phyloP scores from a whole-genome alignment of 352 stramenopile genomes.

The Phytophthora idaei region DNA sequence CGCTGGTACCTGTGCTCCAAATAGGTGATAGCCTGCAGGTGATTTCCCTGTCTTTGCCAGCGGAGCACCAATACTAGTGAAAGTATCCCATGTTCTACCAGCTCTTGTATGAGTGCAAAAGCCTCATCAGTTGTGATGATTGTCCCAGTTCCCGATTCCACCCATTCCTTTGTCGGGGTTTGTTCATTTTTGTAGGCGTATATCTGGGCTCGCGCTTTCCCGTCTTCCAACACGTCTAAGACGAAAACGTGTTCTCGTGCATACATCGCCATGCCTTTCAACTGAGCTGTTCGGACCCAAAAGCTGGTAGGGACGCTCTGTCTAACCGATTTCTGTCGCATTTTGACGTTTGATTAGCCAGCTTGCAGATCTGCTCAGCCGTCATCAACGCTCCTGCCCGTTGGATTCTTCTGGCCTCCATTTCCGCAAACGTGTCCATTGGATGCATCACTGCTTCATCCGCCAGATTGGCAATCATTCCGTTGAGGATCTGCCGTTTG shows the following conservation, averaged over 20 bases:
- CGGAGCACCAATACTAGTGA: no score
- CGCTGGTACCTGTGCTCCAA: no score
- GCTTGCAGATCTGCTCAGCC: background rate
- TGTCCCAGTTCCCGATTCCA: no score
- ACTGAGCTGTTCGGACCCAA: background rate
- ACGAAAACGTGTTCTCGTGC: background rate
- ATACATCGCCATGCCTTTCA: background rate
- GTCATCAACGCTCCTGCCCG: background rate
- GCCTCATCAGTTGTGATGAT: no score
- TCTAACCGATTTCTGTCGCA: background rate
- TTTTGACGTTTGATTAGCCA: background rate
- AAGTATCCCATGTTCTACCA: no score
- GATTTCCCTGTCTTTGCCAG: no score
- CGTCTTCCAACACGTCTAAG: background rate
- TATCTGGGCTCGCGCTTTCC: no score
- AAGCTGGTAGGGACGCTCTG: background rate
- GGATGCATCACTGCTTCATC: background rate
- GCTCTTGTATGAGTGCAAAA: no score
- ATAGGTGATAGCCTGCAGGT: no score
- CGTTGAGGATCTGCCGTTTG: conserved; percentile 5
- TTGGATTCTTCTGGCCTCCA: background rate
- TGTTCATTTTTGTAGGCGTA: no score
- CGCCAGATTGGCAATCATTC: conserved; percentile 2
- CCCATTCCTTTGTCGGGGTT: no score
- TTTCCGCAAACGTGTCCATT: background rate